Percentiles rank a stretch among this genome's conserved stretches.
These are phyloP conservation scores for Metarhizium anisopliae DNA, from an alignment of 2,329 filamentous ascomycete genomes.

Conservation along the genomic window DNA sequence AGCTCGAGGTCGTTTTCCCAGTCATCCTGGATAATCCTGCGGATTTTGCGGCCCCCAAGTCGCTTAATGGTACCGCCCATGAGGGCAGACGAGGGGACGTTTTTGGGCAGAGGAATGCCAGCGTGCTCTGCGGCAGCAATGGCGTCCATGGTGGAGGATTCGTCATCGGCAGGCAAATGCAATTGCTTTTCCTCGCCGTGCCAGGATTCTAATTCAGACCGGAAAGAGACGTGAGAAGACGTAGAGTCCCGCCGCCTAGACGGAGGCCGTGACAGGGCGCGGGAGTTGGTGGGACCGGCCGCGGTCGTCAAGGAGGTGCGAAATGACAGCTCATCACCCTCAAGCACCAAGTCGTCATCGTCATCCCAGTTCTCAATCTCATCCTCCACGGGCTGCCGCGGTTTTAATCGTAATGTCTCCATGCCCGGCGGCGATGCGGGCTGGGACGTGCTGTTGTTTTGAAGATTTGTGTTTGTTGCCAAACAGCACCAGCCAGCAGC, in stretches of 20 bases:
- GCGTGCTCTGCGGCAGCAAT: conserved; percentile 81
- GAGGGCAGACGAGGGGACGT: conserved; percentile 80
- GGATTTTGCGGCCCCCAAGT: conserved; percentile 65
- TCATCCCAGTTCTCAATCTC: conserved; percentile 72
- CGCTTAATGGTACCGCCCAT: conserved; percentile 90
- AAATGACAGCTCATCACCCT: conserved; percentile 56
- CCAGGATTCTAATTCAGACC: conserved; percentile 71
- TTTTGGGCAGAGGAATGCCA: conserved; percentile 82
- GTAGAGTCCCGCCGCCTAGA: conserved; percentile 61
- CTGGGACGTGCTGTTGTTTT: conserved; percentile 4
- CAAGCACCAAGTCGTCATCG: conserved; percentile 59
- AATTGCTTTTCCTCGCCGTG: conserved; percentile 80
- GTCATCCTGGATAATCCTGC: conserved; percentile 67
- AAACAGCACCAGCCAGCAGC: neutral
- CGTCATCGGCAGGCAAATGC: conserved; percentile 75
- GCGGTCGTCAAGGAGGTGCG: conserved; percentile 36
- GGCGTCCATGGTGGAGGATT: conserved; percentile 73
- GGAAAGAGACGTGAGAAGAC: conserved; percentile 73
- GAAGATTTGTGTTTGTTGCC: neutral
- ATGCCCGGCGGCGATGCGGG: conserved; percentile 27
- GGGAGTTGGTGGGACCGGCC: conserved; percentile 8
- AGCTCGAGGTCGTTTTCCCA: conserved; percentile 74
- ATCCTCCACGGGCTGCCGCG: conserved; percentile 45
- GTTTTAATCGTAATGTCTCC: conserved; percentile 46
- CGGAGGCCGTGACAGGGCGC: conserved; percentile 9